A percentile compares a stretch with the other conserved stretches of the same genome.
phyloP scores from a whole-genome alignment of 345 rosid genomes.

The Rhodamnia rubescens region DNA sequence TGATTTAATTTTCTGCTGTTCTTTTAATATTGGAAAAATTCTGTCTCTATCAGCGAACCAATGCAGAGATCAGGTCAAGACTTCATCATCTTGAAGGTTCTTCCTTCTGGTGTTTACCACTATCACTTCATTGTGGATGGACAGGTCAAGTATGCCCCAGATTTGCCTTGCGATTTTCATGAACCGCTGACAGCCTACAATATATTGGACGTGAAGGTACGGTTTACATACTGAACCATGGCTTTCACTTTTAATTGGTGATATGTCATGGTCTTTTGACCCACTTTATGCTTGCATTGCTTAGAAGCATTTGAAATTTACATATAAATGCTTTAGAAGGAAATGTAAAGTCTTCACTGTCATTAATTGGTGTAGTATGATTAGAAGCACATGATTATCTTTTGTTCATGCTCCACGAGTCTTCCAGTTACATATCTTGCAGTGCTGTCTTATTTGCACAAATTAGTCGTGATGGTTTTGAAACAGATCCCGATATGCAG shows the following conservation, averaged over 20 bases:
- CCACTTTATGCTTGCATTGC: background rate
- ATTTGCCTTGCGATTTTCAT: constrained; percentile 37
- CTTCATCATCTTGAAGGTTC: constrained; percentile 38
- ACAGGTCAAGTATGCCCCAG: constrained; percentile 22
- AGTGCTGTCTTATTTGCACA: background rate
- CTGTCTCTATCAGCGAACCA: constrained; percentile 21
- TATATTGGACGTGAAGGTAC: constrained; percentile 51
- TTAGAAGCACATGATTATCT: background rate
- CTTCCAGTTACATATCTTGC: background rate
- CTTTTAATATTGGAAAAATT: background rate
- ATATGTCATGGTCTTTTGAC: background rate
- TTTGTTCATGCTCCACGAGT: background rate
- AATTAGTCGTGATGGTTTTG: background rate
- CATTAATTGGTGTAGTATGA: background rate
- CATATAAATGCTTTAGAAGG: background rate
- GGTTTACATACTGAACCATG: background rate
- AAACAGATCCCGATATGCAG: background rate
- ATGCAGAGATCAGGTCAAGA: constrained; percentile 37
- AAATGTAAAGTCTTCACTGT: background rate
- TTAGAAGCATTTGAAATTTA: background rate
- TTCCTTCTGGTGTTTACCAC: constrained; percentile 45
- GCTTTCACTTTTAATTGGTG: background rate
- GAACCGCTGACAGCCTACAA: constrained; percentile 31
- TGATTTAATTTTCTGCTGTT: background rate
- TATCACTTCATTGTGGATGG: constrained; percentile 48